A percentile compares a stretch with the other conserved stretches of the same genome.
Conservation (phyloP, 1,139 yeast species). For the Scheffersomyces illinoinensis region DNA sequence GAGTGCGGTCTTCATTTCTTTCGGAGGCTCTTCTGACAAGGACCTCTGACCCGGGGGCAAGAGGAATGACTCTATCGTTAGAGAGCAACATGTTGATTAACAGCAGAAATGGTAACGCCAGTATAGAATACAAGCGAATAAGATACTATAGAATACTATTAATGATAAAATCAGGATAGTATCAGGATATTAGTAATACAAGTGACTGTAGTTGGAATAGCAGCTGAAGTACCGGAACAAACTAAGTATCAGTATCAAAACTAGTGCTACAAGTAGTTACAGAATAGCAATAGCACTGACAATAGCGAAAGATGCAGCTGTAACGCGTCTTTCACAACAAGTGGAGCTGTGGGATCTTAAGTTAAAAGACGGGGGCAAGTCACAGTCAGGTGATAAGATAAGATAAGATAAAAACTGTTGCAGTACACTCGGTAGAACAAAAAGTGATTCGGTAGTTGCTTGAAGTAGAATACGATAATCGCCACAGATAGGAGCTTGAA, state of each 20-base stretch:
- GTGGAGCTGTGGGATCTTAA: background rate
- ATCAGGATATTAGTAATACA: background rate
- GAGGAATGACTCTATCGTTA: constrained; percentile 18
- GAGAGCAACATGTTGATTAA: constrained; percentile 1
- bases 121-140: background rate
- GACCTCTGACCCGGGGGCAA: constrained; percentile 16
- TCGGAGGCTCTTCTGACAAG: constrained; percentile 30
- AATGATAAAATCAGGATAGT: background rate
- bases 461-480: background rate
- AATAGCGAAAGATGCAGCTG: background rate
- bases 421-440: background rate
- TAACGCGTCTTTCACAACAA: background rate
- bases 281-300: background rate
- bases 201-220: background rate
- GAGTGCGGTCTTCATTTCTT: constrained; percentile 23
- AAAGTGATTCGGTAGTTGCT: background rate
- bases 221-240: background rate
- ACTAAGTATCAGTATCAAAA: background rate
- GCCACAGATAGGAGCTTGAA: background rate
- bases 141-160: background rate
- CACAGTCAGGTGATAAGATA: background rate
- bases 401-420: background rate
- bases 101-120: background rate
- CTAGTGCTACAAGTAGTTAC: background rate
- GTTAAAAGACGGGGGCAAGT: background rate